Evolutionary conservation across 1,284 basidiomycete genomes (phyloP).

Genomic region (Boletus holoroseus): DNA sequence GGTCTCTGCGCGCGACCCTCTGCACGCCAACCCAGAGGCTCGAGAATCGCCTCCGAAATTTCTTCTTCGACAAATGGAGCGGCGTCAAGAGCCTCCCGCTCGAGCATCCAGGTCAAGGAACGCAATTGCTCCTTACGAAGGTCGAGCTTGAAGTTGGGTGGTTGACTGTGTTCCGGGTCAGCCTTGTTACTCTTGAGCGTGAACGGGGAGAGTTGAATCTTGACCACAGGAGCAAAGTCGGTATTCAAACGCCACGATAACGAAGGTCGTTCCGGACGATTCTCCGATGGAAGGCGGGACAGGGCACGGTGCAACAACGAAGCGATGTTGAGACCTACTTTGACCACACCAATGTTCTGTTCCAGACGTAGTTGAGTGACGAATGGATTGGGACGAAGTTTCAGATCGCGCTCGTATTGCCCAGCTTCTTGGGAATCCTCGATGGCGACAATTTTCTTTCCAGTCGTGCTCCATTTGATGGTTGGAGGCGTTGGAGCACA

Average conservation of each 20-base stretch:
- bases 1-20: conserved; percentile 84
- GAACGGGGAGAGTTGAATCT: conserved; percentile 61
- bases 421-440: conserved; percentile 84
- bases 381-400: conserved; percentile 82
- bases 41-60: conserved; percentile 83
- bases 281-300: conserved; percentile 66
- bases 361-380: conserved; percentile 82
- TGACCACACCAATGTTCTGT: conserved; percentile 62
- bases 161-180: conserved; percentile 74
- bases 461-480: conserved; percentile 67
- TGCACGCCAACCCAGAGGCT: conserved; percentile 86
- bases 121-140: conserved; percentile 85
- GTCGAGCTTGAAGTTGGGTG: conserved; percentile 66
- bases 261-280: conserved; percentile 46
- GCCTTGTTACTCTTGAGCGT: conserved; percentile 70
- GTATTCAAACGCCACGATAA: conserved; percentile 82
- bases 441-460: conserved; percentile 59
- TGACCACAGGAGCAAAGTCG: conserved; percentile 63
- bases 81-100: conserved; percentile 65
- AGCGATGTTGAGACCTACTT: conserved; percentile 83
- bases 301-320: conserved; percentile 86
- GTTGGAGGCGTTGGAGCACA: conserved; percentile 78
- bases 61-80: conserved; percentile 87
- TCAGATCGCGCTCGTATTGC: conserved; percentile 81
- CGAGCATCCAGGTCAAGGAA: conserved; percentile 90